Conservation (phyloP, 2,329 filamentous ascomycete species). For the Shiraia sp. region DNA sequence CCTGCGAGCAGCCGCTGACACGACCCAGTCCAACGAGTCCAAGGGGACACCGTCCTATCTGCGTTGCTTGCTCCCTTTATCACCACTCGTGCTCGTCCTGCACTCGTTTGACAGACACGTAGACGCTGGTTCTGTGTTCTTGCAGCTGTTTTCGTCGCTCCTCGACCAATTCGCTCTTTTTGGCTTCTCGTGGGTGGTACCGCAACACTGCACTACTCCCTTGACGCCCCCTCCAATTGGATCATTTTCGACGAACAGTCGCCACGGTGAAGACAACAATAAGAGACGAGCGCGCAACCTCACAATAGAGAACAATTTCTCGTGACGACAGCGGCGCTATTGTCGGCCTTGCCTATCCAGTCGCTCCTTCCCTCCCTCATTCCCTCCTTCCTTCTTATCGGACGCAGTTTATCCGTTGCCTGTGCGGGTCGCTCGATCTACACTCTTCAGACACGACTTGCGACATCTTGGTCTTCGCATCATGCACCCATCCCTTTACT, state of each 20-base stretch:
- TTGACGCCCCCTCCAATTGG: too few relatives aligned
- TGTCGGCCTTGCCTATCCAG: slow-evolving; percentile 20
- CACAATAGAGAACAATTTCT: slow-evolving; percentile 11
- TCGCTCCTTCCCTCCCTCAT: neutral
- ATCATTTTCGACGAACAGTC: too few relatives aligned
- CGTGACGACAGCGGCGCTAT: slow-evolving; percentile 3
- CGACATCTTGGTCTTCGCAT: slow-evolving; percentile 29
- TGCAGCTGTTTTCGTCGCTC: slow-evolving; percentile 26
- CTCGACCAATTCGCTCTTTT: slow-evolving; percentile 16
- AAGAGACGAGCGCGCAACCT: neutral
- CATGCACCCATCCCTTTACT: slow-evolving; percentile 34
- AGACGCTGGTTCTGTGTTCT: slow-evolving; percentile 32
- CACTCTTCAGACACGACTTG: slow-evolving; percentile 35
- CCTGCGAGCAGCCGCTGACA: slow-evolving; percentile 18
- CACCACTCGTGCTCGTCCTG: slow-evolving; percentile 31
- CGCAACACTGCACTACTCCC: too few relatives aligned
- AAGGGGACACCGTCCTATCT: neutral
- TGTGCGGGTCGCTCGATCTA: slow-evolving; percentile 29
- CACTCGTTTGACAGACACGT: slow-evolving; percentile 19
- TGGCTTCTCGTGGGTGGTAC: too few relatives aligned
- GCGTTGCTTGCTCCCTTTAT: slow-evolving; percentile 12
- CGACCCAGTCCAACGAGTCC: neutral
- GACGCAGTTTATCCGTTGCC: slow-evolving; percentile 23
- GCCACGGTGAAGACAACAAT: too few relatives aligned
- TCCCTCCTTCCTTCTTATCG: slow-evolving; percentile 6